Base-by-base conservation (phyloP, 192 early-diverging fungal species). In the Entophlyctis luteolus region DNA sequence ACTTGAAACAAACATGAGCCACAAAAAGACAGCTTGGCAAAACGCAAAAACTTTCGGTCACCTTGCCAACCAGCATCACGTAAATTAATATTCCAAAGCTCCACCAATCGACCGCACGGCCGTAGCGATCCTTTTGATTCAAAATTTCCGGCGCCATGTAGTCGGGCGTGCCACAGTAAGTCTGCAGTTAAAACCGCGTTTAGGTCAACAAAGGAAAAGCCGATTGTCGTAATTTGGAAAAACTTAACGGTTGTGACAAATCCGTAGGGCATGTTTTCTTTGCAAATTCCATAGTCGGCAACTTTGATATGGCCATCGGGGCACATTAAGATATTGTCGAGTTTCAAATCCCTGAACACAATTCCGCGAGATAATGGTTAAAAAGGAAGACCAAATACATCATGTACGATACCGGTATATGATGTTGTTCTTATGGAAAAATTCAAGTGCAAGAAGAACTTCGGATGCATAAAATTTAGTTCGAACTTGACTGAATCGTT, bases 131-230 rank as follows among this genome's bases (percentile, higher is more conserved):
- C 71, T 91, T 88, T 34, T 68, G 39, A 65, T 90, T 80, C 37
- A 98, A 80, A 52, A 98, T 93, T 74, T 98, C 96, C 35, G 96
- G 96, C 1, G 96, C 95, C 95, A 98, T 98, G 71, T 95, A 98
- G 72, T 98, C 96, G 16, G 95, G 93, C 12, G 96, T 98, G n/a
- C 81, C 81, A 63, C 81, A 83, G 73, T 79, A 83, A 10, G 81
- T 81, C 18, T 60, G 25, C 22, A 22, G 25, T 25, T 46, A 6
- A 46, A 45, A 34, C 32, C 2, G 37, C 8, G 3, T 35, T 14
- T 25, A 33, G 55, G 55, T 5, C 22, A 8, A 34, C 6, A 32
- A 22, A 57, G 1, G 14, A n/a, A 8, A 37, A 32, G 6, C 2
- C n/a, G 32, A 34, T n/a, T n/a, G n/a, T n/a, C n/a, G n/a, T n/a